Conservation (phyloP, 1,284 basidiomycete species). For the Phenoliferia sp. region DNA sequence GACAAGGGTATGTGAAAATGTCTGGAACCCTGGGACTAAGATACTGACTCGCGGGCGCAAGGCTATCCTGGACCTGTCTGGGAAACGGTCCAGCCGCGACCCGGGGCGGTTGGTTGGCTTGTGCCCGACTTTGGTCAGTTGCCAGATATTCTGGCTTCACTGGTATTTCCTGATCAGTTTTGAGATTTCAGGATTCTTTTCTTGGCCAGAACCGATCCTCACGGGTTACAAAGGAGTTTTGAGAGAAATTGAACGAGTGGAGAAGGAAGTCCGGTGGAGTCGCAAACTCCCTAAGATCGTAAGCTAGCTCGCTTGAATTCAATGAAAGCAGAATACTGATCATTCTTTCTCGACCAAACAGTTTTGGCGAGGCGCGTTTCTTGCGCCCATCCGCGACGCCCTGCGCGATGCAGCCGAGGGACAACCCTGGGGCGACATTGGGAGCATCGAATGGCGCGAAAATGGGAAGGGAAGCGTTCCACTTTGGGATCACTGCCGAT, state of each 20-base stretch:
- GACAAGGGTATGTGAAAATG: background rate
- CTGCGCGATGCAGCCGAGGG: background rate
- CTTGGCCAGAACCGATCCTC: background rate
- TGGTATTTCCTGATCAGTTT: background rate
- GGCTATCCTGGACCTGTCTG: background rate
- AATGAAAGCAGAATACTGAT: background rate
- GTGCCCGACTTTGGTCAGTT: background rate
- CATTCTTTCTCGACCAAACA: background rate
- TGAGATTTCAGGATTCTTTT: background rate
- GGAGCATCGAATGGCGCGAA: background rate
- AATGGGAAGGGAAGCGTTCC: background rate
- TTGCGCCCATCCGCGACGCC: background rate
- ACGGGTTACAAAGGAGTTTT: background rate
- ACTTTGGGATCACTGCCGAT: constrained; percentile 3
- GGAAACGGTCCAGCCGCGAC: background rate
- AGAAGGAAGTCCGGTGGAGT: background rate
- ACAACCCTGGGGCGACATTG: constrained; percentile 1
- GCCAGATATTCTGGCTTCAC: background rate
- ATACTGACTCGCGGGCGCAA: background rate
- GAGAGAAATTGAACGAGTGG: background rate
- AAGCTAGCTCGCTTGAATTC: background rate
- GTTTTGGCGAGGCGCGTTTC: constrained; percentile 9
- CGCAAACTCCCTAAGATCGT: background rate
- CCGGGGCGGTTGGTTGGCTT: background rate
- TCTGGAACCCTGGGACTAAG: background rate